phyloP scores from a whole-genome alignment of 1,284 basidiomycete species.

The Testicularia cyperi region DNA sequence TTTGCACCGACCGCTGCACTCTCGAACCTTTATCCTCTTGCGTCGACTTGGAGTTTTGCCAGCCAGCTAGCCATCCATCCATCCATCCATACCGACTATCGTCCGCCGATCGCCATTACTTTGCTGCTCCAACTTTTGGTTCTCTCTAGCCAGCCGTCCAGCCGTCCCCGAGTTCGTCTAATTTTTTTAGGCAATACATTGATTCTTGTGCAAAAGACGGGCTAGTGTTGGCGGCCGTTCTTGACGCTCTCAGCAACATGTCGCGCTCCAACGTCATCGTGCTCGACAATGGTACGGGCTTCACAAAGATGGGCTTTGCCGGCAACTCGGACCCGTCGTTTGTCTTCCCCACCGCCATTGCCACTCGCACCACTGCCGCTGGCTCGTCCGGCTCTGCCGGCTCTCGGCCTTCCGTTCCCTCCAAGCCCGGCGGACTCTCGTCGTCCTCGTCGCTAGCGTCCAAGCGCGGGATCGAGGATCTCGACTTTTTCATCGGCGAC shows the following conservation, averaged over 20 bases:
- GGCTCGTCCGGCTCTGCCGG: constrained; percentile 59
- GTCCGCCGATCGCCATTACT: too few relatives aligned
- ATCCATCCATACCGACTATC: too few relatives aligned
- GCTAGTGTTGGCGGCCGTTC: too few relatives aligned
- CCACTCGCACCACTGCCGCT: constrained; percentile 50
- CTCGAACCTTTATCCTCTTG: too few relatives aligned
- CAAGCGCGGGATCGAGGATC: constrained; percentile 96
- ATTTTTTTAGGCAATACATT: too few relatives aligned
- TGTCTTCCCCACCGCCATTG: constrained; percentile 60
- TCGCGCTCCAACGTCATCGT: constrained; percentile 59
- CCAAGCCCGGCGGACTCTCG: constrained; percentile 69
- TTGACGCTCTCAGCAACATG: constrained; percentile 26
- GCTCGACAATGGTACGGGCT: constrained; percentile 91
- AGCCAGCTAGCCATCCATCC: too few relatives aligned
- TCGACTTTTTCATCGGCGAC: constrained; percentile 99
- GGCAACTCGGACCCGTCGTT: constrained; percentile 99
- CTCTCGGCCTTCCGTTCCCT: constrained; percentile 70
- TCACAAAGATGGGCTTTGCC: constrained; percentile 96
- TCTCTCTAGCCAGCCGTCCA: too few relatives aligned
- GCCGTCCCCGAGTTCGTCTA: too few relatives aligned
- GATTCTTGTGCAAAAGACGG: too few relatives aligned
- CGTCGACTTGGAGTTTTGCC: too few relatives aligned
- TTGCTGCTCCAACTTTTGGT: too few relatives aligned
- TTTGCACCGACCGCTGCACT: too few relatives aligned
- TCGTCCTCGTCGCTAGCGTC: constrained; percentile 68